Evolutionary conservation across 345 rosid genomes (phyloP).

Genomic region (Populus davidiana): DNA sequence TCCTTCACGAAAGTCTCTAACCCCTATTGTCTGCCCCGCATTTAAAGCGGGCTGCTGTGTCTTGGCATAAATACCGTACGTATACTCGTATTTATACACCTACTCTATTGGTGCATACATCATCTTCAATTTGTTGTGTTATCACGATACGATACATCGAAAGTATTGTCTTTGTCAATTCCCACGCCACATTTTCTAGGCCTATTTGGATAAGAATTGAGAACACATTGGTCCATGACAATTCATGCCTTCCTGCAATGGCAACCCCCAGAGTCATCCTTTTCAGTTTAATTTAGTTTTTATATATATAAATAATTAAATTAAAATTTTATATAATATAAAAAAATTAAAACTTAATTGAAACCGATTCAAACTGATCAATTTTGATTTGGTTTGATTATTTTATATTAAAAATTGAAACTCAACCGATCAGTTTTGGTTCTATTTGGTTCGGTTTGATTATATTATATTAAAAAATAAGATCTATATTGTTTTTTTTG

Average conservation of each 20-base stretch:
- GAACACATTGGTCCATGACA: background rate
- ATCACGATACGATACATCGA: background rate
- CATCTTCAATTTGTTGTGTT: background rate
- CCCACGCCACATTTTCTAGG: background rate
- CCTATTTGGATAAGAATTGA: background rate
- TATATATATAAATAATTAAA: too few relatives aligned
- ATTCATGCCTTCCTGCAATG: background rate
- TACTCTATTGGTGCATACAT: background rate
- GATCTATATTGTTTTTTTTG: too few relatives aligned
- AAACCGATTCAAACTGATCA: too few relatives aligned
- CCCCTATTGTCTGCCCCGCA: constrained; percentile 11
- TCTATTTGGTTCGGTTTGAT: too few relatives aligned
- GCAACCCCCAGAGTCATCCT: rapidly evolving
- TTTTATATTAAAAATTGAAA: too few relatives aligned
- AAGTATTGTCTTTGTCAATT: background rate
- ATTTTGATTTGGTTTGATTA: too few relatives aligned
- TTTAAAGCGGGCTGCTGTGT: constrained; percentile 9
- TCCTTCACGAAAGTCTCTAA: constrained; percentile 10
- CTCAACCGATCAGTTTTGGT: too few relatives aligned
- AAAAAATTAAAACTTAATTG: too few relatives aligned
- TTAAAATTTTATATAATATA: too few relatives aligned
- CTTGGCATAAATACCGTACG: background rate
- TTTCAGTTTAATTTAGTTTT: too few relatives aligned
- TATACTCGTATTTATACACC: background rate
- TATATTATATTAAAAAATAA: too few relatives aligned